Percentiles rank a stretch among this genome's conserved stretches.
Evolutionary conservation across 495 filamentous ascomycete genomes (phyloP).

Genomic region (Penicillium coffeae): DNA sequence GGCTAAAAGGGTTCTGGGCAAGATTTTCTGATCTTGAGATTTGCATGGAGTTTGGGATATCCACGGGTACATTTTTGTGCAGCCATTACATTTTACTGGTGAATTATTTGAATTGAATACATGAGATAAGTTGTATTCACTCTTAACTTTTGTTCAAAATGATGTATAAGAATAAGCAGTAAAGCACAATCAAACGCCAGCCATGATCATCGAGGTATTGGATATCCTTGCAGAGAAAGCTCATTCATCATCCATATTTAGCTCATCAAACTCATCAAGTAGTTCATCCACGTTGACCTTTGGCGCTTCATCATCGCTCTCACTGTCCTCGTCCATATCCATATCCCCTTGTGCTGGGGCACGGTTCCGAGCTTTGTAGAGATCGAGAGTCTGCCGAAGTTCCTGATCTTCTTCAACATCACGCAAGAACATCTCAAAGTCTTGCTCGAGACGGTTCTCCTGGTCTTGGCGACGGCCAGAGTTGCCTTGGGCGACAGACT

Average conservation of each 20-base stretch:
- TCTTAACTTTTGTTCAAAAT: constrained; percentile 25
- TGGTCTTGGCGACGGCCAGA: constrained; percentile 55
- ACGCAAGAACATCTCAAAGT: constrained; percentile 95
- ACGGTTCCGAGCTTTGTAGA: constrained; percentile 70
- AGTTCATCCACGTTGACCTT: constrained; percentile 79
- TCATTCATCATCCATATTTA: constrained; percentile 57
- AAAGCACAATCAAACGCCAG: constrained; percentile 23
- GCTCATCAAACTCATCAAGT: constrained; percentile 84
- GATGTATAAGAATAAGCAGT: neutral
- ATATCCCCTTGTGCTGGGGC: constrained; percentile 53
- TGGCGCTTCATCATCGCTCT: constrained; percentile 63
- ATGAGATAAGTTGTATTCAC: constrained; percentile 7
- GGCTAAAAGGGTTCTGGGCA: constrained; percentile 72
- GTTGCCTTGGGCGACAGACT: constrained; percentile 36
- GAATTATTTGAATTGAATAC: constrained; percentile 2
- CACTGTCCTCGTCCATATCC: constrained; percentile 53
- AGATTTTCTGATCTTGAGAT: constrained; percentile 57
- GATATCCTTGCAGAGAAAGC: constrained; percentile 21
- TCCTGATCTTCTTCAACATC: constrained; percentile 96
- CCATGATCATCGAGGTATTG: constrained; percentile 25
- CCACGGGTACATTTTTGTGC: neutral
- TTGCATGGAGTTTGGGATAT: neutral
- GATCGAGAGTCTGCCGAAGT: constrained; percentile 70
- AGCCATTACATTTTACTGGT: neutral
- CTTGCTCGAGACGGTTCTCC: constrained; percentile 79